Evolutionary conservation across 1,284 basidiomycete genomes (phyloP).

Genomic region (Melampsora abietis-canadensis): DNA sequence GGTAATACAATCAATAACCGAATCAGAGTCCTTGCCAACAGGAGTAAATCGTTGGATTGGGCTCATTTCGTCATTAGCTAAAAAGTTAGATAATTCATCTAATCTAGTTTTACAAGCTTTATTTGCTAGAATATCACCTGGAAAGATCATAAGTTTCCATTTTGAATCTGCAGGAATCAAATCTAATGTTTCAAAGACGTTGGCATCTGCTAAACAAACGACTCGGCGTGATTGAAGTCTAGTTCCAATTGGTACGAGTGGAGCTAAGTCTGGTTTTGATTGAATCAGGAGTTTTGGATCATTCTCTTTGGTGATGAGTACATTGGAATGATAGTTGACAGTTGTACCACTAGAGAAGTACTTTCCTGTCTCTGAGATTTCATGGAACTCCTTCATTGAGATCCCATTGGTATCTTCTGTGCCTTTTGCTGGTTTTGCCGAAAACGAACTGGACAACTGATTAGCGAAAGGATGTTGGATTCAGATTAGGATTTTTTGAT

Average conservation of each 20-base stretch:
- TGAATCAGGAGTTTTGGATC: too few relatives aligned
- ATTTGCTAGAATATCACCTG: conserved; percentile 11
- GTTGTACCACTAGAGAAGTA: conserved; percentile 48
- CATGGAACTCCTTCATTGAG: conserved; percentile 35
- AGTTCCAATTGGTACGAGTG: not conserved
- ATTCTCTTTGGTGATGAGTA: not conserved
- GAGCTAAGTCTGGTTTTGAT: not conserved
- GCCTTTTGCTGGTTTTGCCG: conserved; percentile 64
- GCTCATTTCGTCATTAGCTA: conserved; percentile 37
- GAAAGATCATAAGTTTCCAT: conserved; percentile 1
- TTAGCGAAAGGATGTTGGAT: not conserved
- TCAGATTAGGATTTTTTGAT: not conserved
- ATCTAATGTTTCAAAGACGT: conserved; percentile 37
- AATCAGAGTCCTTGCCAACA: conserved; percentile 25
- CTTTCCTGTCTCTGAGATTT: conserved; percentile 21
- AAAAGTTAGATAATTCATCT: not conserved
- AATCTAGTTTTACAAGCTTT: conserved; percentile 14
- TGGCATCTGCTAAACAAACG: conserved; percentile 46
- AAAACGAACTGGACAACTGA: conserved; percentile 68
- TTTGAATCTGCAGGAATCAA: not conserved
- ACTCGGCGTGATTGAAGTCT: conserved; percentile 47
- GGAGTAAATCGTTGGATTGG: conserved; percentile 46
- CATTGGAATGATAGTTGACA: conserved; percentile 40
- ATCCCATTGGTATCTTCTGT: conserved; percentile 7
- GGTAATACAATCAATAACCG: conserved; percentile 48